These are phyloP conservation scores for Podospora appendiculata DNA, from an alignment of 495 filamentous ascomycete genomes.

Conservation along the genomic window DNA sequence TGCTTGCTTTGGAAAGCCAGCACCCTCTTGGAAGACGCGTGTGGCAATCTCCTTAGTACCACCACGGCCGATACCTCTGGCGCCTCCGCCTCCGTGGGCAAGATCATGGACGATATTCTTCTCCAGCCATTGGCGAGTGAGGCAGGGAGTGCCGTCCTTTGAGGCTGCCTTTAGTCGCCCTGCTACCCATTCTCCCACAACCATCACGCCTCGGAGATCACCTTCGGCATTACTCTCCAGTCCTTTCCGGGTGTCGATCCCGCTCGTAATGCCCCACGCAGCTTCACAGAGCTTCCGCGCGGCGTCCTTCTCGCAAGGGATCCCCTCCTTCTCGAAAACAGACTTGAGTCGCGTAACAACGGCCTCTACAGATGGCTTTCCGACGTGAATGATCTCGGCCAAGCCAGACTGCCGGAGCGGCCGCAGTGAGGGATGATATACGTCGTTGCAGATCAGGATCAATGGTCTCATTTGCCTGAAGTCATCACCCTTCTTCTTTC, in stretches of 20 bases:
- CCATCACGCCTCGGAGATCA: constrained; percentile 86
- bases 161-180: constrained; percentile 58
- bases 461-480: constrained; percentile 83
- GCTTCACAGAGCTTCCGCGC: constrained; percentile 86
- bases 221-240: constrained; percentile 66
- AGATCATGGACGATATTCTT: constrained; percentile 63
- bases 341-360: constrained; percentile 74
- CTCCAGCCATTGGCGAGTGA: constrained; percentile 83
- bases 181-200: constrained; percentile 92
- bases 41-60: constrained; percentile 76
- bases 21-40: constrained; percentile 78
- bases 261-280: constrained; percentile 74
- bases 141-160: constrained; percentile 21
- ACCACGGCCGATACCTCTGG: constrained; percentile 70
- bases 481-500: constrained; percentile 62
- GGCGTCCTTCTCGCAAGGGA: constrained; percentile 77
- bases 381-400: constrained; percentile 88
- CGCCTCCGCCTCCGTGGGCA: constrained; percentile 65
- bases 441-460: constrained; percentile 92
- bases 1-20: constrained; percentile 64
- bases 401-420: constrained; percentile 71
- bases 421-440: constrained; percentile 86
- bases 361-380: constrained; percentile 78
- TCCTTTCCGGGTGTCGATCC: constrained; percentile 47
- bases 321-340: constrained; percentile 80